Percentiles rank a stretch among this genome's conserved stretches.
phyloP scores from a whole-genome alignment of 139 green algal species.

The Marvania coccoides region DNA sequence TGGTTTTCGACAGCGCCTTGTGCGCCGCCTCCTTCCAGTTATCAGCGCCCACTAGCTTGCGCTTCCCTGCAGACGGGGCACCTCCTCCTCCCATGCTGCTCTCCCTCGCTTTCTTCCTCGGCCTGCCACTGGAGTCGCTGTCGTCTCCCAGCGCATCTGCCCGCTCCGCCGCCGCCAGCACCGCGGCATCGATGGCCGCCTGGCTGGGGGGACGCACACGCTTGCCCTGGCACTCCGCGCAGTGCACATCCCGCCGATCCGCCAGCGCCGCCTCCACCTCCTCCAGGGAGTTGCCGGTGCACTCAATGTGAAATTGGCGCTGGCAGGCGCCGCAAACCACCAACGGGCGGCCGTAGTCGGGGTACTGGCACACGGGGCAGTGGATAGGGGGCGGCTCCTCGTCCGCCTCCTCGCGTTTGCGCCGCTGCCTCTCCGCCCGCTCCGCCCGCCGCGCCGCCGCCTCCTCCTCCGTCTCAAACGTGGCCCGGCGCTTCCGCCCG shows the following conservation, averaged over 20 bases:
- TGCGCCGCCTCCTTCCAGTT: conserved; percentile 17
- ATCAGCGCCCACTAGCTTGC: too few species aligned
- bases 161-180: conserved; percentile 1
- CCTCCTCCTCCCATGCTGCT: background rate
- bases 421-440: background rate
- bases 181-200: conserved; percentile 17
- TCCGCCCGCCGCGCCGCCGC: background rate
- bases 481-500: too few species aligned
- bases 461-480: background rate
- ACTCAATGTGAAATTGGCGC: conserved; percentile 39
- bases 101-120: background rate
- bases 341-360: conserved; percentile 26
- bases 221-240: conserved; percentile 15
- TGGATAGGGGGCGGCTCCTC: background rate
- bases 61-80: background rate
- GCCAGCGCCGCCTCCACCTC: background rate
- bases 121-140: background rate
- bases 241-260: background rate
- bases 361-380: conserved; percentile 33
- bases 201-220: conserved; percentile 23
- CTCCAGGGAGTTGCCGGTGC: conserved; percentile 28
- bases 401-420: background rate
- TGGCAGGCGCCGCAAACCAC: conserved; percentile 38
- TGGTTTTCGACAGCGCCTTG: conserved; percentile 12
- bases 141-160: background rate